Evolutionary conservation across 441 rosid genomes (phyloP), one percentile per base, ranked within the genome.

Genomic region (Adansonia grandidieri): DNA sequence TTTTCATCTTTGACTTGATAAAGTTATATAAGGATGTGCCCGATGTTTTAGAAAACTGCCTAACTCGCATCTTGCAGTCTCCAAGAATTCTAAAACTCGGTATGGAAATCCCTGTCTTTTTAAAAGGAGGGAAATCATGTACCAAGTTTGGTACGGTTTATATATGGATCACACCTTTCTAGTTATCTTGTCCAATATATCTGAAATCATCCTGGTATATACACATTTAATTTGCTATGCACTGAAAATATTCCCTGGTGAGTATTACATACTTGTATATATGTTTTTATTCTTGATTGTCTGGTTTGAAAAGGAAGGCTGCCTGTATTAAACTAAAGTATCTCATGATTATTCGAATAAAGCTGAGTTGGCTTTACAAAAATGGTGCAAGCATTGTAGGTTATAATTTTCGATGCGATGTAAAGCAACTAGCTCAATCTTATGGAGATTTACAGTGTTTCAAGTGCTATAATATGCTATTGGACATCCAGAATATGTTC

Each of bases 1-100:
- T 90, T 79, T 96, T 91, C 90, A 83, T 96, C 84, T 82, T 96
- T 80, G 98, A 96, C 91, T 86, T 96, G 88, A 89, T 96, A 82
- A 94, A 91, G 88, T 88, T 94, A 80, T 90, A 83, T 77, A 78
- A 81, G 80, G 94, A 94, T 5, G 91, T 82, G 57, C 92, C 95
- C 77, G 87, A 84, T 82, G 74, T 75, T 73, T 80, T 96, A 51
- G 93, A 94, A 78, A 82, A 77, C 80, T 89, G 97, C 82, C 90
- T 96, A 75, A 71, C 86, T 78, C 95, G 85, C 80, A 88, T 96
- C 83, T 85, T 96, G 84, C 97, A 84, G 74, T 96, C 97, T 73
- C 81, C 84, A 77, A 81, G 86, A 71, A 87, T 87, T 82, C 82
- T 94, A 69, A 96, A 96, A 91, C 98, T 96, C 15, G 99, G 98